Evolutionary conservation across 768 basidiomycete genomes (phyloP).

Genomic region (Agrocybe praecox): DNA sequence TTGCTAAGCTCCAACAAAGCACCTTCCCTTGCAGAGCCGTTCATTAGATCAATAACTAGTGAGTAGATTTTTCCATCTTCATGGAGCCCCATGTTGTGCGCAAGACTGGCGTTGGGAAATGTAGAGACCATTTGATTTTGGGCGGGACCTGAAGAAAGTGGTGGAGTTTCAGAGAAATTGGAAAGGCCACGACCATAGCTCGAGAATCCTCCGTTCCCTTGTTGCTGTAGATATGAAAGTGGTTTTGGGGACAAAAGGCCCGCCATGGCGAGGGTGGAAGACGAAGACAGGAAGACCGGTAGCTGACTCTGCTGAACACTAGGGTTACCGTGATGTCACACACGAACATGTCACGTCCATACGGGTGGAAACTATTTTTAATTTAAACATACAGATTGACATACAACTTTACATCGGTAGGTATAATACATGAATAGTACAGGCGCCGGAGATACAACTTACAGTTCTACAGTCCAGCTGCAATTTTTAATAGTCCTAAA

Average conservation of each 20-base stretch:
- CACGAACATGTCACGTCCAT: constrained; percentile 7
- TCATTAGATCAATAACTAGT: constrained; percentile 86
- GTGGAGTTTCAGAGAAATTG: constrained; percentile 66
- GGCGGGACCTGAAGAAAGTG: constrained; percentile 42
- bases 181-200: constrained; percentile 58
- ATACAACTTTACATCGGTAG: neutral
- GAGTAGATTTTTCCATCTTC: constrained; percentile 82
- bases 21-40: constrained; percentile 80
- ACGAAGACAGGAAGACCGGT: constrained; percentile 11
- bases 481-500: constrained; percentile 47
- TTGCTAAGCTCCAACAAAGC: constrained; percentile 96
- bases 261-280: constrained; percentile 47
- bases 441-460: neutral
- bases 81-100: constrained; percentile 33
- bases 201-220: constrained; percentile 52
- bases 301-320: neutral
- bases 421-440: constrained; percentile 3
- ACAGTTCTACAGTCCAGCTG: constrained; percentile 38
- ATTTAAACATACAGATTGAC: too few relatives aligned
- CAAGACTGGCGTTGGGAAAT: constrained; percentile 16
- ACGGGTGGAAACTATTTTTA: too few relatives aligned
- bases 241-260: constrained; percentile 66
- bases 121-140: constrained; percentile 18
- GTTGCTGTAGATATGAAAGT: constrained; percentile 68
- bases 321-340: constrained; percentile 4